These are phyloP conservation scores for Euclidium syriacum DNA, from an alignment of 345 rosid genomes.

Conservation along the genomic window DNA sequence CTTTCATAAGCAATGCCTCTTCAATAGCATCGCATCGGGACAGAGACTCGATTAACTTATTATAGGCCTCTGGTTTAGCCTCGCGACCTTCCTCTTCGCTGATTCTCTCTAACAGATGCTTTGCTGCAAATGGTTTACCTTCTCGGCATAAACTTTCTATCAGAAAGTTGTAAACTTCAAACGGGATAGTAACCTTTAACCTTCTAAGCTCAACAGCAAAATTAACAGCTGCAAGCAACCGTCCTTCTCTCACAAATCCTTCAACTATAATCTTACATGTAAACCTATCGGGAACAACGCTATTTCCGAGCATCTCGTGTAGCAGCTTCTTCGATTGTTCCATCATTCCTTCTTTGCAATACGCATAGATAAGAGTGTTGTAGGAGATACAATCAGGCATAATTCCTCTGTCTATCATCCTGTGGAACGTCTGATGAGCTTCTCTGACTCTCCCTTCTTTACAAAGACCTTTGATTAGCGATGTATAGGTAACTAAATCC, in stretches of 20 bases:
- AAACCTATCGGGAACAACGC: constrained; percentile 50
- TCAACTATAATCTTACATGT: constrained; percentile 55
- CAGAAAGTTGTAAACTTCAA: constrained; percentile 45
- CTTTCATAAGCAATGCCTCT: constrained; percentile 56
- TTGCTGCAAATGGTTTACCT: constrained; percentile 84
- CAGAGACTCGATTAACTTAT: constrained; percentile 50
- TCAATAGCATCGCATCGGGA: constrained; percentile 36
- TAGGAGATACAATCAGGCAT: constrained; percentile 57
- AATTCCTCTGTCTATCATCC: constrained; percentile 63
- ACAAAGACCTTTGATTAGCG: constrained; percentile 77
- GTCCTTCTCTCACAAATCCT: constrained; percentile 52
- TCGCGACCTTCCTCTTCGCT: constrained; percentile 34
- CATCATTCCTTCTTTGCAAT: constrained; percentile 68
- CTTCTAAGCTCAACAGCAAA: constrained; percentile 62
- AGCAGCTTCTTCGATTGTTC: constrained; percentile 52
- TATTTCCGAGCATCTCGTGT: constrained; percentile 61
- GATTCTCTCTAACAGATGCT: constrained; percentile 49
- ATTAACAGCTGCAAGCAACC: constrained; percentile 68
- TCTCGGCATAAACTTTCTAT: constrained; percentile 54
- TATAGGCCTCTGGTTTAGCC: constrained; percentile 38
- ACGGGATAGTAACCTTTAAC: constrained; percentile 42
- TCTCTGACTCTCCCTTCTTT: constrained; percentile 64
- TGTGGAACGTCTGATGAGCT: constrained; percentile 78
- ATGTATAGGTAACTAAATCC: constrained; percentile 74
- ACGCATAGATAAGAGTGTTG: constrained; percentile 70